Evolutionary conservation across 2,329 filamentous ascomycete species (phyloP).

Genomic region (Didymella lethalis): DNA sequence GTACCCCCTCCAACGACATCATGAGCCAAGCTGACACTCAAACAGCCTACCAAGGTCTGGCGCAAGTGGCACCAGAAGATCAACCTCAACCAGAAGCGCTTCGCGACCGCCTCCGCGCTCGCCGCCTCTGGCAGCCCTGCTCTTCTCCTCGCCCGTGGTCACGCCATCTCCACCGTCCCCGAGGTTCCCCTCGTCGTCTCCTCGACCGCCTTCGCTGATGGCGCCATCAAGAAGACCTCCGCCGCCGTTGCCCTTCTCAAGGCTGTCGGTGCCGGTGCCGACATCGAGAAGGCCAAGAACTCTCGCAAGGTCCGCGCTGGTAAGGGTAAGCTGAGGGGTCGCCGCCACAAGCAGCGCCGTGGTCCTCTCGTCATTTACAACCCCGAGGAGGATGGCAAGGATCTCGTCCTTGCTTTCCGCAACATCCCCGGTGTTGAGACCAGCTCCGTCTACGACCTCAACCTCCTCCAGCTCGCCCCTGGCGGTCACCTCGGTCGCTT

Average conservation of each 20-base stretch:
- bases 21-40: too few relatives aligned
- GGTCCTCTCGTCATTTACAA: constrained; percentile 98
- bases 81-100: constrained; percentile 98
- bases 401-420: constrained; percentile 93
- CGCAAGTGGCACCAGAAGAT: constrained; percentile 99
- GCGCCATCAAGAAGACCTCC: constrained; percentile 85
- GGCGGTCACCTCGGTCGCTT: constrained; percentile 99
- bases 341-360: constrained; percentile 96
- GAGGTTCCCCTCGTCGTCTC: constrained; percentile 98
- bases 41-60: constrained; percentile 94
- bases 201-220: constrained; percentile 84
- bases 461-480: constrained; percentile 98
- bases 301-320: constrained; percentile 97
- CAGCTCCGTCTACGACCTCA: constrained; percentile 88
- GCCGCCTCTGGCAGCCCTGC: constrained; percentile 95
- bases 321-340: constrained; percentile 98
- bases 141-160: constrained; percentile 94
- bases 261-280: constrained; percentile 86
- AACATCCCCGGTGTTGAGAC: constrained; percentile 99
- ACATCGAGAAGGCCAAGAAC: constrained; percentile 94
- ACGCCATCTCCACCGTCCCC: constrained; percentile 89
- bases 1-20: too few relatives aligned
- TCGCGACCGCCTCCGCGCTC: constrained; percentile 95
- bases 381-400: constrained; percentile 92
- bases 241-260: constrained; percentile 86